These are phyloP conservation scores for Penicillium corylophilum DNA, from an alignment of 2,329 filamentous ascomycete genomes.

Conservation along the genomic window DNA sequence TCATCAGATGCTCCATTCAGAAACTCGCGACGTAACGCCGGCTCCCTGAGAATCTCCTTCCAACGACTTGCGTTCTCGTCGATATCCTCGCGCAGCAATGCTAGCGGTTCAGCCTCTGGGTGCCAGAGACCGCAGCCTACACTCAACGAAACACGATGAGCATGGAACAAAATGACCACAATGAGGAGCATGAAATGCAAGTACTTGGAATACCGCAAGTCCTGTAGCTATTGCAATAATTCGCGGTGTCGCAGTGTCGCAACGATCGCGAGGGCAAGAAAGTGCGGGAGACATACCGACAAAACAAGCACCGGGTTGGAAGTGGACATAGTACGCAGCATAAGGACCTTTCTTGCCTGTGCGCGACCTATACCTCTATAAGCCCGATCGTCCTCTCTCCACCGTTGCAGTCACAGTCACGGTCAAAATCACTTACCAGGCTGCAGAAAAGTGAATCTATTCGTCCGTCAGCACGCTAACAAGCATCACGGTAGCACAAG, in stretches of 20 bases:
- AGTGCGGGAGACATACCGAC: conserved; percentile 59
- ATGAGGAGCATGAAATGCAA: neutral
- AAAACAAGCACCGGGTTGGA: conserved; percentile 69
- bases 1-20: conserved; percentile 57
- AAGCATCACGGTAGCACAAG: conserved; percentile 14
- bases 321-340: conserved; percentile 84
- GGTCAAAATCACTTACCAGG: conserved; percentile 56
- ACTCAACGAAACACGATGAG: conserved; percentile 5
- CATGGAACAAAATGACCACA: neutral
- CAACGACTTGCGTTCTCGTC: conserved; percentile 70
- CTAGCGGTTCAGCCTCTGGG: conserved; percentile 66
- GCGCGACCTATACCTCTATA: conserved; percentile 58
- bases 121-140: conserved; percentile 77
- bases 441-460: conserved; percentile 77
- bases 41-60: conserved; percentile 64
- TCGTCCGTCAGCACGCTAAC: conserved; percentile 25
- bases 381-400: conserved; percentile 16
- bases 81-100: conserved; percentile 69
- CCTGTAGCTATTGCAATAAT: neutral
- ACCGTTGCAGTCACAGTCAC: conserved; percentile 1
- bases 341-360: conserved; percentile 85
- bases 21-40: conserved; percentile 63
- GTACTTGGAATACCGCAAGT: neutral
- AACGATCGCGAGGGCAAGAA: neutral
- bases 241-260: neutral